Evolutionary conservation across 257 asterid genomes (phyloP).

Genomic region (Osmanthus fragrans): DNA sequence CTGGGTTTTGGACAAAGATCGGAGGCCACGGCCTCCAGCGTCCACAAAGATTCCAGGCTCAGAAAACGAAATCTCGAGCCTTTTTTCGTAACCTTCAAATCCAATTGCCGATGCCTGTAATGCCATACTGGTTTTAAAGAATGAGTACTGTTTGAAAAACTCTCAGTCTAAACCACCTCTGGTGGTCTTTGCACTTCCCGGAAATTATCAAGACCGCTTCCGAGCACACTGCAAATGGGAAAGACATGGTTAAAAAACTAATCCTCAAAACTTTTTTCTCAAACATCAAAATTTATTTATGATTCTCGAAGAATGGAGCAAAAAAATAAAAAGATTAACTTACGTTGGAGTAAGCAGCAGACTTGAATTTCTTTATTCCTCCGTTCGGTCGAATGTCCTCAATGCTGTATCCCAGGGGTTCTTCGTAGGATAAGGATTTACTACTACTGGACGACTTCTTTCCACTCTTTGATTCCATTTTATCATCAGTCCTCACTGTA

Average conservation of each 20-base stretch:
- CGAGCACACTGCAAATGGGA: slow-evolving; percentile 38
- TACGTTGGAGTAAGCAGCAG: slow-evolving; percentile 75
- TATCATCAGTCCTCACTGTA: slow-evolving; percentile 32
- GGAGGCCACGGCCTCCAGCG: slow-evolving; percentile 27
- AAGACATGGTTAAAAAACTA: neutral
- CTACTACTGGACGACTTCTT: slow-evolving; percentile 53
- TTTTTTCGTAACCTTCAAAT: slow-evolving; percentile 52
- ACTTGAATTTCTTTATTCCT: slow-evolving; percentile 63
- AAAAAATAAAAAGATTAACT: slow-evolving; percentile 5
- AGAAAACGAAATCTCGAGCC: slow-evolving; percentile 46
- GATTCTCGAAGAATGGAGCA: neutral
- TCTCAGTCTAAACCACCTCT: slow-evolving; percentile 21
- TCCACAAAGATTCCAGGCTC: slow-evolving; percentile 28
- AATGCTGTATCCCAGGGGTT: slow-evolving; percentile 59
- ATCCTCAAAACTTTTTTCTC: neutral
- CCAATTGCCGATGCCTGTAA: slow-evolving; percentile 38
- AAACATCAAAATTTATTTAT: neutral
- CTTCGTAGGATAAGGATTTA: slow-evolving; percentile 51
- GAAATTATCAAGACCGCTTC: slow-evolving; percentile 38
- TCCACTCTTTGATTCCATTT: slow-evolving; percentile 49
- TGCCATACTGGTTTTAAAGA: slow-evolving; percentile 15
- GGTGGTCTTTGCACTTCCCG: slow-evolving; percentile 20
- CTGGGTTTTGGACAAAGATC: slow-evolving; percentile 36
- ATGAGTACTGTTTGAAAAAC: slow-evolving; percentile 17
- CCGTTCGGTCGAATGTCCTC: slow-evolving; percentile 71